These are phyloP conservation scores for Populus trichocarpa DNA, from an alignment of 441 rosid species.

Conservation along the genomic window DNA sequence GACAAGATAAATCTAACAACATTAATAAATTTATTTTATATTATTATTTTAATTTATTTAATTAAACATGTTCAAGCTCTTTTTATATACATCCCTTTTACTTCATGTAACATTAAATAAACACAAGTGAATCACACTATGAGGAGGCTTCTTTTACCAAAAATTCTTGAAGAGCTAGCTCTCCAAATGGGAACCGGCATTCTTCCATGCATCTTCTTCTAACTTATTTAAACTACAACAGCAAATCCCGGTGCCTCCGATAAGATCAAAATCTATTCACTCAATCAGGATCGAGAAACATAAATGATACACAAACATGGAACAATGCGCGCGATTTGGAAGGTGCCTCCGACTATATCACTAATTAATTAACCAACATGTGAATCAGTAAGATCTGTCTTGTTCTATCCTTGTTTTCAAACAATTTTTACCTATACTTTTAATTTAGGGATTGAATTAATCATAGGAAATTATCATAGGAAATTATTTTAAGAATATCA, in stretches of 20 bases:
- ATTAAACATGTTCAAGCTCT: no score
- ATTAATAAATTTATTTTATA: no score
- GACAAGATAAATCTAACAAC: accelerated
- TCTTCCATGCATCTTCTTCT: not conserved
- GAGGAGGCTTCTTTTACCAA: constrained; percentile 30
- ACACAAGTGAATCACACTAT: no score
- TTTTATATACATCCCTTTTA: no score
- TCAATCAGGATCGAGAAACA: not conserved
- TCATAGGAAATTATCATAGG: no score
- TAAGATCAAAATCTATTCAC: not conserved
- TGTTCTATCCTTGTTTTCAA: no score
- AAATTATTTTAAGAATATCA: no score
- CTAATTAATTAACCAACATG: not conserved
- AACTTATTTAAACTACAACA: not conserved
- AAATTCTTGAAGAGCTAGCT: constrained; percentile 10
- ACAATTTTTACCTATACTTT: no score
- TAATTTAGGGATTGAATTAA: no score
- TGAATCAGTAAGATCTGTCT: not conserved
- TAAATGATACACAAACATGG: not conserved
- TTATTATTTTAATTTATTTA: no score
- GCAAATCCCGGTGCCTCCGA: constrained; percentile 18
- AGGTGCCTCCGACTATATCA: not conserved
- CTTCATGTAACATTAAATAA: no score
- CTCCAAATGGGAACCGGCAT: not conserved
- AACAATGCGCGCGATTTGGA: not conserved